phyloP scores from a whole-genome alignment of 2,329 filamentous ascomycete species.

The Juglanconis oblonga region DNA sequence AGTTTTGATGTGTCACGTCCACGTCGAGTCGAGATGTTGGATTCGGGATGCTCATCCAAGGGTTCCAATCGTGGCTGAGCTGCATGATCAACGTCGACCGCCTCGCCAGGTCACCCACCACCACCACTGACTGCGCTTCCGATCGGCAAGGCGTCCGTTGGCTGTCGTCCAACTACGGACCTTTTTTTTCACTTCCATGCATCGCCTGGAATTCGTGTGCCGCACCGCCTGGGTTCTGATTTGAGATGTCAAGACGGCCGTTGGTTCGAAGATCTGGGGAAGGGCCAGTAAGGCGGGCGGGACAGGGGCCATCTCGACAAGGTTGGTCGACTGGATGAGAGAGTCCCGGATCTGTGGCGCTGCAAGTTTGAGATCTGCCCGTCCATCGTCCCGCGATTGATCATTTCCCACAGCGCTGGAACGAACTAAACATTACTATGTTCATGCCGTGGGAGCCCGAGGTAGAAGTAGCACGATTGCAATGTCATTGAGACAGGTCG shows the following conservation, averaged over 20 bases:
- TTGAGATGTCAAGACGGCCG: neutral
- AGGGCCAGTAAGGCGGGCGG: neutral
- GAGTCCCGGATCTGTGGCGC: slow-evolving; percentile 11
- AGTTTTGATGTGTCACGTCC: neutral
- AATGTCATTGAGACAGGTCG: no score
- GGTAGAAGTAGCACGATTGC: no score
- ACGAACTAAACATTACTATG: neutral
- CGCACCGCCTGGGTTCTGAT: neutral
- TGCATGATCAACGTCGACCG: neutral
- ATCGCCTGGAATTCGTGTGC: neutral
- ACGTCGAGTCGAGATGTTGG: neutral
- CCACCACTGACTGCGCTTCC: neutral
- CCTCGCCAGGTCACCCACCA: neutral
- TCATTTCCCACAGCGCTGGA: neutral
- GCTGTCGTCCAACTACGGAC: neutral
- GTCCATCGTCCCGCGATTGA: neutral
- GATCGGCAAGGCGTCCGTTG: neutral
- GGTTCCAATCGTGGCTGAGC: neutral
- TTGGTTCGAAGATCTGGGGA: neutral
- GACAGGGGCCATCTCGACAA: neutral
- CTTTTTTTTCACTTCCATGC: neutral
- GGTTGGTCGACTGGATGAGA: slow-evolving; percentile 10
- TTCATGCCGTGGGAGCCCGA: neutral
- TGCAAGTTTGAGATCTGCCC: slow-evolving; percentile 15
- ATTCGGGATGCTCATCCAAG: neutral